Evolutionary conservation across 208 protist species (phyloP), one percentile per base, ranked within the genome.

Genomic region (Crithidia thermophila): DNA sequence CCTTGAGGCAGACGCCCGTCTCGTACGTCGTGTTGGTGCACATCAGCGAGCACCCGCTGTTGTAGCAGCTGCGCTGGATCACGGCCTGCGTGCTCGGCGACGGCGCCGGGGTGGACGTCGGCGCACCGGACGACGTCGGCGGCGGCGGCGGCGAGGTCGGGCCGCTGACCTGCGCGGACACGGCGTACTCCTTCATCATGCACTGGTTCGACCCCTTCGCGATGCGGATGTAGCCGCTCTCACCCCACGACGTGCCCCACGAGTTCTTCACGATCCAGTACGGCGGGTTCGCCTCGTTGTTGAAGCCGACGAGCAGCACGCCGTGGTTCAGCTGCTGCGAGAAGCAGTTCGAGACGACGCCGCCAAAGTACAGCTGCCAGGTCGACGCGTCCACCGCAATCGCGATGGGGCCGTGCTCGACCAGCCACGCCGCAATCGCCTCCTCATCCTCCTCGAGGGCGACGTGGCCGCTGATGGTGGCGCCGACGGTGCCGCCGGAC

Each of bases 261-360:
- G 82, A 91, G 82, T 96, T 95, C 77, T 96, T 93, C 33, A 95
- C 84, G 65, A 94, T 90, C 88, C 90, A 96, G 76, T 93, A 96
- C 33, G 90, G 90, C 27, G 75, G 63, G 9, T 81, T 68, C 28
- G 69, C 83, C 14, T 27, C 21, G 80, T 88, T 64, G 72, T 93
- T 85, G 72, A 87, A 94, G 61, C 89, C 89, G 46, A 97, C 93
- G 46, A 96, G 71, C 27, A 97, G 86, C 46, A 97, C 90, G 53
- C 90, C 93, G 87, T 97, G 93, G 74, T 97, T 87, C 63, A 97
- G 75, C 62, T 81, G 56, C 28, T 65, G 61, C 30, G 67, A 53
- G 53, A 81, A 67, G 75, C 91, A 96, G 70, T 72, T 74, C 5
- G 87, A 82, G 58, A 95, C 40, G 25, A 97, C 82, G 52, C 92